Conservation (phyloP, 2,329 filamentous ascomycete species). For the Calcarisporium arbuscula region DNA sequence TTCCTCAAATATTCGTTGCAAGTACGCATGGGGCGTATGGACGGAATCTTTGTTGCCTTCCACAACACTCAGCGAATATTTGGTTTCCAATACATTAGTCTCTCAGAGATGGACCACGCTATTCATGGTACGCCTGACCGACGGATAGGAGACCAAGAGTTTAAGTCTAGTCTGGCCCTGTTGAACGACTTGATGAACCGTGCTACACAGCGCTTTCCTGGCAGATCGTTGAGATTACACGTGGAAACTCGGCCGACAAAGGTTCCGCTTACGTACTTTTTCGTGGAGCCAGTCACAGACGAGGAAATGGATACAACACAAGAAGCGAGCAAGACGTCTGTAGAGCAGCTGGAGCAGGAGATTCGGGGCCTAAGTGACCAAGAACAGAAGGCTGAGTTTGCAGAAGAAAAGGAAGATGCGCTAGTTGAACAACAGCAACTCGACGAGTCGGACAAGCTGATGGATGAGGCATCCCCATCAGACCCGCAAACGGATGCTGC, state of each 20-base stretch:
- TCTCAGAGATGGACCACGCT: conserved; percentile 82
- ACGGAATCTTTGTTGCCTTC: conserved; percentile 94
- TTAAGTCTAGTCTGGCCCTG: conserved; percentile 71
- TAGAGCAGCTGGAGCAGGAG: conserved; percentile 62
- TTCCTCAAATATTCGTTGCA: conserved; percentile 97
- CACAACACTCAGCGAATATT: conserved; percentile 96
- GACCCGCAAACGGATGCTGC: conserved; percentile 28
- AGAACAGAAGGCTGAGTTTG: conserved; percentile 19
- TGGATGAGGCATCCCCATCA: conserved; percentile 11
- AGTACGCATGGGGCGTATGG: conserved; percentile 95
- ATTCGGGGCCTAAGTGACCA: conserved; percentile 45
- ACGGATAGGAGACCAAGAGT: conserved; percentile 72
- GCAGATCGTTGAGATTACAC: conserved; percentile 69
- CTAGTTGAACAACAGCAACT: conserved; percentile 12
- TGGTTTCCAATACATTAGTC: conserved; percentile 88
- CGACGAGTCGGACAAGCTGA: conserved; percentile 16
- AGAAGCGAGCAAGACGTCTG: conserved; percentile 52
- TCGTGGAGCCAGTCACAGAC: conserved; percentile 75
- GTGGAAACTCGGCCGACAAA: conserved; percentile 65
- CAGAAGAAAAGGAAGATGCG: conserved; percentile 11
- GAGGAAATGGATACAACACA: conserved; percentile 71
- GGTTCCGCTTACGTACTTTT: conserved; percentile 74
- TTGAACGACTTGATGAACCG: conserved; percentile 74
- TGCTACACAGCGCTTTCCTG: conserved; percentile 68
- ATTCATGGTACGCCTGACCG: conserved; percentile 72